Evolutionary conservation across 352 stramenopile genomes (phyloP).

Genomic region (Phytophthora aleatoria): DNA sequence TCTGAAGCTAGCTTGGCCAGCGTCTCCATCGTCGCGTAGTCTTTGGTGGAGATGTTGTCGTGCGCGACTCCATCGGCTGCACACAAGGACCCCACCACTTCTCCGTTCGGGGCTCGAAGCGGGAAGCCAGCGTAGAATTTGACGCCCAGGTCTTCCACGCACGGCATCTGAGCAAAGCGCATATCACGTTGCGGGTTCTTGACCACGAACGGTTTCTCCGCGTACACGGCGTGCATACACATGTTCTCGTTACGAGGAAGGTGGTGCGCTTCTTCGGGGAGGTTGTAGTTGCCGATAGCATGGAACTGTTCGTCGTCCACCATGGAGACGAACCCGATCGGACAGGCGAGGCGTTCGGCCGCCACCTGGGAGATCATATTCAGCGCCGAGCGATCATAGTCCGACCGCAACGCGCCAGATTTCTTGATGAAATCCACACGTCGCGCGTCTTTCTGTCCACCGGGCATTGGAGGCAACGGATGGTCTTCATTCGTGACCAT

Average conservation of each 20-base stretch:
- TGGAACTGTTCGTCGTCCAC: conserved; percentile 58
- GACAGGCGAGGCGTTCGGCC: conserved; percentile 54
- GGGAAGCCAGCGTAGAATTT: conserved; percentile 76
- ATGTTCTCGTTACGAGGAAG: conserved; percentile 58
- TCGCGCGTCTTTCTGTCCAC: conserved; percentile 40
- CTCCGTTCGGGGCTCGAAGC: conserved; percentile 46
- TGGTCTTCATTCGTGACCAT: conserved; percentile 43
- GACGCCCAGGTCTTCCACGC: conserved; percentile 47
- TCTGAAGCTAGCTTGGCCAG: conserved; percentile 57
- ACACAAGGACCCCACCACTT: conserved; percentile 55
- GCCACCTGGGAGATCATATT: conserved; percentile 63
- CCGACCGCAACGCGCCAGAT: conserved; percentile 41
- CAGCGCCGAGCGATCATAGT: conserved; percentile 55
- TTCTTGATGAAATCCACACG: conserved; percentile 54
- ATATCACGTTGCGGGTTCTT: conserved; percentile 71
- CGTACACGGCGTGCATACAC: conserved; percentile 63
- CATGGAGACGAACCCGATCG: conserved; percentile 66
- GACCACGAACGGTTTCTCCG: conserved; percentile 62
- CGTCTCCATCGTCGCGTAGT: conserved; percentile 73
- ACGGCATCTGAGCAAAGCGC: conserved; percentile 61
- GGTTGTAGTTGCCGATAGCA: conserved; percentile 50
- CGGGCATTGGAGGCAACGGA: conserved; percentile 50
- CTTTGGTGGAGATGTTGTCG: conserved; percentile 62
- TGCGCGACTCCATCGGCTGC: conserved; percentile 45
- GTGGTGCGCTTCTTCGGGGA: conserved; percentile 34